These are phyloP conservation scores for Chlorella sorokiniana DNA, from an alignment of 139 green algal species.

Conservation along the genomic window DNA sequence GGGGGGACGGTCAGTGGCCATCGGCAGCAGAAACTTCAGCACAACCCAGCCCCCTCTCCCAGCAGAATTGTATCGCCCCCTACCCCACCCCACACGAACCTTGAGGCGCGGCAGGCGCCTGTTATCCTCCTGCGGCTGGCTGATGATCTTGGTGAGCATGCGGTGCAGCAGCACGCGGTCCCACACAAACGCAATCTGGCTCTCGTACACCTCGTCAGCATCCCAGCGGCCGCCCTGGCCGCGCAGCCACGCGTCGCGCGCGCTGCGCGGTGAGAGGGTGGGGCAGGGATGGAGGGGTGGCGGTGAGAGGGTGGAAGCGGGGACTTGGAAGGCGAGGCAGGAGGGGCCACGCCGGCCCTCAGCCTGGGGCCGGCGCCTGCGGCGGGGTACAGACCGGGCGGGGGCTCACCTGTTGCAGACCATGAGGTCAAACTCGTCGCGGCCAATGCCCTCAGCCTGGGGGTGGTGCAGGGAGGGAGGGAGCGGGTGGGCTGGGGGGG, in stretches of 20 bases:
- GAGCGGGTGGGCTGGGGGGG: not conserved
- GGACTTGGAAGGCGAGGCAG: not conserved
- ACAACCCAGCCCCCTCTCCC: not conserved
- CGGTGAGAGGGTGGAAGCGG: no score
- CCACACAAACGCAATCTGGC: slow-evolving; percentile 61
- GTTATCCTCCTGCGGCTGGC: slow-evolving; percentile 16
- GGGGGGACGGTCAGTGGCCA: not conserved
- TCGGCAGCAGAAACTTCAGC: not conserved
- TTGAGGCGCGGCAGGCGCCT: slow-evolving; percentile 44
- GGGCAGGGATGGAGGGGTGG: not conserved
- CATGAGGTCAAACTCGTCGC: slow-evolving; percentile 60
- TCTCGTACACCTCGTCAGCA: slow-evolving; percentile 64
- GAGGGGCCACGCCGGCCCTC: no score
- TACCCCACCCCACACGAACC: not conserved
- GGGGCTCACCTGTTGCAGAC: slow-evolving; percentile 63
- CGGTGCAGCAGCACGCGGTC: slow-evolving; percentile 48
- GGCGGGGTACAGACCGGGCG: no score
- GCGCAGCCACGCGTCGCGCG: slow-evolving; percentile 68
- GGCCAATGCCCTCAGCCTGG: slow-evolving; percentile 36
- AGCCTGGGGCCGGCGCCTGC: no score
- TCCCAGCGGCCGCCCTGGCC: slow-evolving; percentile 36
- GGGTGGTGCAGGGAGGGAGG: not conserved
- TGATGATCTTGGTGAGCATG: slow-evolving; percentile 60
- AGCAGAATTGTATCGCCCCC: not conserved
- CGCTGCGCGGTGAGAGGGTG: slow-evolving; percentile 13